Percentiles rank a stretch among this genome's conserved stretches.
phyloP scores from a whole-genome alignment of 495 filamentous ascomycete genomes.

The Aspergillus nidulans region DNA sequence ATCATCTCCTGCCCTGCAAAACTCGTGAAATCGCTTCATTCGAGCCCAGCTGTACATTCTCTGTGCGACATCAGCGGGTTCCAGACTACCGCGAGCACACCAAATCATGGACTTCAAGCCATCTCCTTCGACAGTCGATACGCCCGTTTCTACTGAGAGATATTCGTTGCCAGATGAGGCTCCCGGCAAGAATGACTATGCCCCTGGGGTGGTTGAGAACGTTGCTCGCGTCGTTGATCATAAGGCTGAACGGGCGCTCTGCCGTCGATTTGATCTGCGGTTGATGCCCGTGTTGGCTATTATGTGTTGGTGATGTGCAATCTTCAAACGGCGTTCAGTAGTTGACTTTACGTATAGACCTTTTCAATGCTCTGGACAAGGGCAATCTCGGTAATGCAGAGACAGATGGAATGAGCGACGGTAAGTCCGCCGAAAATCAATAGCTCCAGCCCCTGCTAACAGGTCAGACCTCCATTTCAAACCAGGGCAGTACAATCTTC shows the following conservation, averaged over 20 bases:
- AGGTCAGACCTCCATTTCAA: conserved; percentile 50
- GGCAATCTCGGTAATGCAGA: conserved; percentile 68
- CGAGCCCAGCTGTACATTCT: background rate
- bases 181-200: conserved; percentile 26
- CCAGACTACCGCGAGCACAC: background rate
- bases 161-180: conserved; percentile 21
- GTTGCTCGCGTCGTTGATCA: conserved; percentile 37
- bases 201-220: conserved; percentile 33
- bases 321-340: background rate
- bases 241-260: conserved; percentile 56
- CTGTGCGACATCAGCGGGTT: background rate
- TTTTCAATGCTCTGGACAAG: conserved; percentile 64
- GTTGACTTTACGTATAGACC: conserved; percentile 26
- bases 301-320: conserved; percentile 48
- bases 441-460: background rate
- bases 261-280: conserved; percentile 60
- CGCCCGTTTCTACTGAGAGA: background rate
- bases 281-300: conserved; percentile 58
- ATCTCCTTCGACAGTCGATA: conserved; percentile 5
- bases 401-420: conserved; percentile 53
- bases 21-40: background rate
- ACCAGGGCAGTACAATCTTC: conserved; percentile 63
- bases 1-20: background rate
- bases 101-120: conserved; percentile 4
- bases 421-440: conserved; percentile 19